These are phyloP conservation scores for Luvunga scandens DNA, from an alignment of 345 rosid genomes.

Conservation along the genomic window DNA sequence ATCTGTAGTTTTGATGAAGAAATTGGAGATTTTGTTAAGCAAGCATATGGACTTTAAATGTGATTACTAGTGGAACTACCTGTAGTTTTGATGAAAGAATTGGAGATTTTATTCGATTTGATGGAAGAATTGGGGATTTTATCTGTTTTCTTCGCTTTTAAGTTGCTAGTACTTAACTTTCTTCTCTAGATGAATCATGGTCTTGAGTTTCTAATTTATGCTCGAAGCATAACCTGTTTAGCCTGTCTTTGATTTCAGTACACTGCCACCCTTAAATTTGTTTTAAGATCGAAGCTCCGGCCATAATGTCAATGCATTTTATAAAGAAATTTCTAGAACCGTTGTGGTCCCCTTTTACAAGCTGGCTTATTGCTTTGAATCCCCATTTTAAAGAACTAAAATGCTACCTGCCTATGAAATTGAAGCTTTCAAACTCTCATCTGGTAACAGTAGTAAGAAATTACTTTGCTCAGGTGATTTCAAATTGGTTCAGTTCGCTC, in stretches of 20 bases:
- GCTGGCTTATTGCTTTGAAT: too few species aligned
- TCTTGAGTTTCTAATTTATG: too few species aligned
- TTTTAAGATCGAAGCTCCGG: too few species aligned
- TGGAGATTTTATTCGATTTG: not conserved
- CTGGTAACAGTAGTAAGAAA: too few species aligned
- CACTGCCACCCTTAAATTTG: too few species aligned
- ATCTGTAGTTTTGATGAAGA: not conserved
- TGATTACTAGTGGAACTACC: not conserved
- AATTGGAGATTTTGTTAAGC: not conserved
- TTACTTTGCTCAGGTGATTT: not conserved
- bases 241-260: too few species aligned
- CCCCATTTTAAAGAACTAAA: not conserved
- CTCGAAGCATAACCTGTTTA: too few species aligned
- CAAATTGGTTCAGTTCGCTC: not conserved
- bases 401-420: not conserved
- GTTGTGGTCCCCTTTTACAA: too few species aligned
- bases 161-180: not conserved
- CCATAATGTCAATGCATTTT: too few species aligned
- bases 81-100: not conserved
- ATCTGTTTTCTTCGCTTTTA: not conserved
- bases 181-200: not conserved
- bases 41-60: not conserved
- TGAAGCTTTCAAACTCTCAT: too few species aligned
- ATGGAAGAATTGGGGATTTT: not conserved
- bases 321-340: too few species aligned